phyloP scores from a whole-genome alignment of 129 eudicot species.

The Erigeron canadensis region DNA sequence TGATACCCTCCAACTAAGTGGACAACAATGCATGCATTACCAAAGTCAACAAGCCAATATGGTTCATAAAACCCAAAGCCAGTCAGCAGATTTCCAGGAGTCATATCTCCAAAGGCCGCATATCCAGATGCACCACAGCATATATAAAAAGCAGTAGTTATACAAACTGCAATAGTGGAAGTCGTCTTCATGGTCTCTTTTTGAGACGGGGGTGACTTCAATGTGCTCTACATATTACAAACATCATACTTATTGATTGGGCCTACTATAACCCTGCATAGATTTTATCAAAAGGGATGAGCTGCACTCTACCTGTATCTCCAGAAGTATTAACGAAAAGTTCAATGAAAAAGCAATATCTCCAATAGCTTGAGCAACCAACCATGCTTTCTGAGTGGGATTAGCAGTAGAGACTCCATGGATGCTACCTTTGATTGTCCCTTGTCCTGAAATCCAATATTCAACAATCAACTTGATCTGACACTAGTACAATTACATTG shows the following conservation, averaged over 20 bases:
- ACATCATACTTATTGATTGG: not conserved
- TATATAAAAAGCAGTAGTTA: constrained; percentile 64
- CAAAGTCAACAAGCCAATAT: constrained; percentile 79
- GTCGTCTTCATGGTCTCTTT: constrained; percentile 69
- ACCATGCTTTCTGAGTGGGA: constrained; percentile 67
- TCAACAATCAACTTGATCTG: constrained; percentile 8
- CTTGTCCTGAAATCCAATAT: constrained; percentile 49
- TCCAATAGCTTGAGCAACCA: constrained; percentile 71
- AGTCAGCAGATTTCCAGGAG: constrained; percentile 87
- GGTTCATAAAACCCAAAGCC: constrained; percentile 96
- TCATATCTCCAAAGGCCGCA: constrained; percentile 74
- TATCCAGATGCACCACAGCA: constrained; percentile 81
- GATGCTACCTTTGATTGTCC: constrained; percentile 61
- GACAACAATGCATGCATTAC: constrained; percentile 71
- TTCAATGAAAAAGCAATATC: constrained; percentile 77
- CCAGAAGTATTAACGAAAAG: constrained; percentile 60
- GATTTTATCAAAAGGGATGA: not conserved
- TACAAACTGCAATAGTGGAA: constrained; percentile 40
- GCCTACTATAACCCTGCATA: not conserved
- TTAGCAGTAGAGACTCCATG: constrained; percentile 54
- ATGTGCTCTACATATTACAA: constrained; percentile 49
- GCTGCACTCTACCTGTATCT: constrained; percentile 58
- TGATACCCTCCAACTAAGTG: constrained; percentile 89
- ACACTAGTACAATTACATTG: not conserved
- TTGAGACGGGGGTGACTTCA: constrained; percentile 69